Conservation (phyloP, 345 rosid genomes). For the Citrus sp. region DNA sequence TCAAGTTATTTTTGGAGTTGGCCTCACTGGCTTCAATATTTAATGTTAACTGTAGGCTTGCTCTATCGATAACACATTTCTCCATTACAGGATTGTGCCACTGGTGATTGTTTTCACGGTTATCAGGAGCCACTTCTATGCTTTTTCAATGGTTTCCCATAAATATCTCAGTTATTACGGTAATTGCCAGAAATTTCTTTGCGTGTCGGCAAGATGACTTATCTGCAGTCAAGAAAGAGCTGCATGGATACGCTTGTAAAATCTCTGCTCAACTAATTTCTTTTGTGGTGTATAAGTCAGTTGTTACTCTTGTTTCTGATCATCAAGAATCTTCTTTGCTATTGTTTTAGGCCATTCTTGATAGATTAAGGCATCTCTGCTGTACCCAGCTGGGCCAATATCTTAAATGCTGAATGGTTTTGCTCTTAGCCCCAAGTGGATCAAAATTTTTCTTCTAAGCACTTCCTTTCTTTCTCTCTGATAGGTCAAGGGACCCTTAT, state of each 20-base stretch:
- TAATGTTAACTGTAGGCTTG: not conserved
- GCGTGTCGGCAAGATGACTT: not conserved
- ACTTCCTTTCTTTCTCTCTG: not conserved
- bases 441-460: not conserved
- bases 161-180: not conserved
- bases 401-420: not conserved
- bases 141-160: not conserved
- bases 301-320: not conserved
- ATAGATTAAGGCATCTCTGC: not conserved
- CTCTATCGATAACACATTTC: not conserved
- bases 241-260: not conserved
- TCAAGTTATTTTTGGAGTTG: not conserved
- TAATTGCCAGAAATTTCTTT: not conserved
- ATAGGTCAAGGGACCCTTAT: constrained; percentile 7
- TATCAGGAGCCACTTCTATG: not conserved
- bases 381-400: not conserved
- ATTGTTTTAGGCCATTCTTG: not conserved
- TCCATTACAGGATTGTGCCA: not conserved
- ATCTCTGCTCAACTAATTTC: not conserved
- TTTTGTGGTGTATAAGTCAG: not conserved
- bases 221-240: not conserved
- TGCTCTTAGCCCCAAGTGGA: not conserved
- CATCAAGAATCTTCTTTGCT: not conserved
- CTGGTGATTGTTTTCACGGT: not conserved
- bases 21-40: not conserved